Evolutionary conservation across 495 filamentous ascomycete genomes (phyloP), one percentile per base, ranked within the genome.

Genomic region (Parathielavia appendiculata): DNA sequence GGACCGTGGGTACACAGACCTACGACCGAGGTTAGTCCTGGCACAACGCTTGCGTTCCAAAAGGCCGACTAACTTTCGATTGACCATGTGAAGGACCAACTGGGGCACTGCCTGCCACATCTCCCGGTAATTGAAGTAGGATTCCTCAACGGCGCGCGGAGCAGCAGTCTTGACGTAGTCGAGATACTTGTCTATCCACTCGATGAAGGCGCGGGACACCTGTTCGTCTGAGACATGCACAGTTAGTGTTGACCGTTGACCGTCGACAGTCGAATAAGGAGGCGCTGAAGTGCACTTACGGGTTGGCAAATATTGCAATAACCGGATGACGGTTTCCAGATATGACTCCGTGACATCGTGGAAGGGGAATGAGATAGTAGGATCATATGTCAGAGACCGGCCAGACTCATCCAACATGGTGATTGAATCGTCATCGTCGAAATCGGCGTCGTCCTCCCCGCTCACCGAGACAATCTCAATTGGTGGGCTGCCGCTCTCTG

Each of bases 141-240:
- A 69, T 34, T 75, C 68, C 36, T 71, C 49, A n/a, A 66, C 60
- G 16, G 64, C 54, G 11, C 52, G 36, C 35, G 63, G 60, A 14
- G 62, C 23, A 10, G 61, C 60, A 11, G 52, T 53, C 23, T 64
- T 60, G 20, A 69, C 64, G 48, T 64, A 75, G 26, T 16, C 38
- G 39, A 80, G 41, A 56, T 72, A 81, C 23, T 54, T 62, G 14
- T 75, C 69, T 13, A 82, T 68, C 78, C 79, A 83, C 1, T 66
- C 59, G 8, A 67, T 62, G 7, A 82, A 35, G 43, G 63, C 61
- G 19, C 64, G 65, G 47, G 77, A 63, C 9, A 72, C 71, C 14
- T 71, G 69, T 5, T 75, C 71, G 46, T 76, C 73, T 59, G 63
- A n/a, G 51, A n/a, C 57, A 23, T 23, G 0, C 4, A 36, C n/a